phyloP scores from a whole-genome alignment of 345 rosid species.

The Abelmoschus esculentus region DNA sequence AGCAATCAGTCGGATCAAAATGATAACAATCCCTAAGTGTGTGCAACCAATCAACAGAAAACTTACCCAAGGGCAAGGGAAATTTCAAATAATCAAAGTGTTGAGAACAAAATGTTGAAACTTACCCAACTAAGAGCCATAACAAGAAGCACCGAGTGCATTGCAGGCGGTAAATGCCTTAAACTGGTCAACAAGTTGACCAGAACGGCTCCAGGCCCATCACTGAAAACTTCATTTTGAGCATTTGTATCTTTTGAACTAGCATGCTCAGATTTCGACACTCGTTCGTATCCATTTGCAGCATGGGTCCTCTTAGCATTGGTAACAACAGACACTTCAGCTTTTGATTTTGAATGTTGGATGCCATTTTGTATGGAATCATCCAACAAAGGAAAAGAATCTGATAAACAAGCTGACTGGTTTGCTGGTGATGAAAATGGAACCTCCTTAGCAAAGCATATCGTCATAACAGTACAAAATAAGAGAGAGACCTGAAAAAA shows the following conservation, averaged over 20 bases:
- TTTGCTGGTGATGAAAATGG: constrained; percentile 42
- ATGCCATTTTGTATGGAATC: constrained; percentile 40
- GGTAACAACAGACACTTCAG: constrained; percentile 19
- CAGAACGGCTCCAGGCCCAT: constrained; percentile 86
- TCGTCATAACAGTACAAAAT: constrained; percentile 70
- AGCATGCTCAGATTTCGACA: constrained; percentile 24
- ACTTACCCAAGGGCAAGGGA: background rate
- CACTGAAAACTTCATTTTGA: constrained; percentile 42
- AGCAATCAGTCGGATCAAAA: too few species aligned
- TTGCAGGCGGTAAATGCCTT: constrained; percentile 85
- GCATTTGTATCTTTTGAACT: constrained; percentile 30
- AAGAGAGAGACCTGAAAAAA: constrained; percentile 71
- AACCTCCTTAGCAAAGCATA: constrained; percentile 81
- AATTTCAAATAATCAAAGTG: background rate
- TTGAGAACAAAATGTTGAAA: background rate
- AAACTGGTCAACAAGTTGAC: constrained; percentile 91
- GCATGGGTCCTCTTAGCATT: constrained; percentile 28
- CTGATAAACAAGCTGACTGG: constrained; percentile 37
- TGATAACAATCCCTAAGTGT: too few species aligned
- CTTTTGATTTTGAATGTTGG: constrained; percentile 39
- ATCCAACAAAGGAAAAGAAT: constrained; percentile 78
- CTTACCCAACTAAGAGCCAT: constrained; percentile 98
- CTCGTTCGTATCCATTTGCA: constrained; percentile 31
- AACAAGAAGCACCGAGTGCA: constrained; percentile 85
- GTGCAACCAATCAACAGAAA: background rate